phyloP scores from a whole-genome alignment of 2,329 filamentous ascomycete species.

The Pyrenochaeta sp. region DNA sequence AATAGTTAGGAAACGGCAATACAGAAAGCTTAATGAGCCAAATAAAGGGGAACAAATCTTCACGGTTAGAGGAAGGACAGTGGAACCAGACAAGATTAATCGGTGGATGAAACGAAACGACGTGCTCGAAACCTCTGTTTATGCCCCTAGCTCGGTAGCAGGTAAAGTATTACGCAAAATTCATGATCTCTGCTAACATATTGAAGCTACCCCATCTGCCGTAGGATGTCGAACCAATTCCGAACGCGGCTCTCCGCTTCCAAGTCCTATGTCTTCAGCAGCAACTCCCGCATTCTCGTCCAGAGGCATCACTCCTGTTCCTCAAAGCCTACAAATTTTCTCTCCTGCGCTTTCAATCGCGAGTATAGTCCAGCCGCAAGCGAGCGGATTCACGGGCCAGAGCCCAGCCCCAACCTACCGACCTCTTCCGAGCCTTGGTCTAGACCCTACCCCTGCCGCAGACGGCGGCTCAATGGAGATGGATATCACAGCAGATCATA shows the following conservation, averaged over 20 bases:
- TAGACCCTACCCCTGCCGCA: neutral
- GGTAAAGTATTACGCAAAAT: conserved; percentile 17
- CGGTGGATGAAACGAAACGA: conserved; percentile 30
- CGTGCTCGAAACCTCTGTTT: conserved; percentile 19
- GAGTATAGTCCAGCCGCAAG: conserved; percentile 20
- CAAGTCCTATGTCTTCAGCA: conserved; percentile 10
- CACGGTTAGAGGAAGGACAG: conserved; percentile 15
- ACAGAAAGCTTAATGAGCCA: conserved; percentile 25
- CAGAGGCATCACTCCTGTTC: neutral
- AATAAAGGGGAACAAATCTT: conserved; percentile 18
- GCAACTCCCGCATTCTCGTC: conserved; percentile 6
- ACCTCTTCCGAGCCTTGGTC: conserved; percentile 9
- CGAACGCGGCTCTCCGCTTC: conserved; percentile 18
- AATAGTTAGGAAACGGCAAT: conserved; percentile 29
- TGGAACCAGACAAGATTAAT: conserved; percentile 28
- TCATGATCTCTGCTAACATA: conserved; percentile 7
- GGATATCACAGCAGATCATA: no score
- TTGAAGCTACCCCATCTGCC: conserved; percentile 25
- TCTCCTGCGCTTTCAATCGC: conserved; percentile 25
- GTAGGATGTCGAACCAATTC: conserved; percentile 24
- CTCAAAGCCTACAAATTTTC: conserved; percentile 12
- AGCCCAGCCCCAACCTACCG: conserved; percentile 19
- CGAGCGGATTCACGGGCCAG: conserved; percentile 22
- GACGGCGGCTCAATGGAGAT: no score
- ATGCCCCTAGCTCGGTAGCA: conserved; percentile 25